These are phyloP conservation scores for Bipolaris victoriae DNA, from an alignment of 2,329 filamentous ascomycete genomes.

Conservation along the genomic window DNA sequence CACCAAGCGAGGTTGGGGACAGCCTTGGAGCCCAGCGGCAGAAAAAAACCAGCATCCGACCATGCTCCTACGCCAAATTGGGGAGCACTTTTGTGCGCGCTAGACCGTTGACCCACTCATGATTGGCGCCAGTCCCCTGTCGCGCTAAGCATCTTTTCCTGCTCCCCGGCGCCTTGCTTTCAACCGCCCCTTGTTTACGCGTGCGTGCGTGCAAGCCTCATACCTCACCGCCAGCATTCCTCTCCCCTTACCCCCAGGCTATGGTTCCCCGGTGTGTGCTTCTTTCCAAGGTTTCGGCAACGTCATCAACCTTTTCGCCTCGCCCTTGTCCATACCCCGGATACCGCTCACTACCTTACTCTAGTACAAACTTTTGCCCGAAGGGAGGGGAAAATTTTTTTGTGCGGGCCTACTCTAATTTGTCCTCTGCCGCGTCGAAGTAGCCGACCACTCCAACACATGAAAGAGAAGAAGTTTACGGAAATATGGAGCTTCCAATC, in stretches of 20 bases:
- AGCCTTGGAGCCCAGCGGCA: conserved; percentile 22
- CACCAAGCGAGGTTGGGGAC: conserved; percentile 20
- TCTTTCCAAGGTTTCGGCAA: conserved; percentile 10
- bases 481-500: conserved; percentile 14
- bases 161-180: conserved; percentile 22
- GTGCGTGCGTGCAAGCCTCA: conserved; percentile 31
- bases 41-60: conserved; percentile 17
- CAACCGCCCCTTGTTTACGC: conserved; percentile 19
- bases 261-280: conserved; percentile 18
- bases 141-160: conserved; percentile 21
- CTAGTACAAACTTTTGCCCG: no score
- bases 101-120: conserved; percentile 29
- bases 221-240: conserved; percentile 33
- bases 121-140: conserved; percentile 35
- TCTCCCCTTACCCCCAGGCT: conserved; percentile 16
- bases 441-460: conserved; percentile 8
- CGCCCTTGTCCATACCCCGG: background rate
- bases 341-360: background rate
- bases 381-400: background rate
- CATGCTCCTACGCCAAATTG: conserved; percentile 35
- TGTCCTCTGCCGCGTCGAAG: conserved; percentile 20
- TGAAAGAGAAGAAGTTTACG: background rate
- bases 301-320: conserved; percentile 4
- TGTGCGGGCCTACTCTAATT: conserved; percentile 10
- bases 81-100: conserved; percentile 27